These are phyloP conservation scores for Stentor coeruleus DNA, from an alignment of 73 alveolate genomes.

Conservation along the genomic window DNA sequence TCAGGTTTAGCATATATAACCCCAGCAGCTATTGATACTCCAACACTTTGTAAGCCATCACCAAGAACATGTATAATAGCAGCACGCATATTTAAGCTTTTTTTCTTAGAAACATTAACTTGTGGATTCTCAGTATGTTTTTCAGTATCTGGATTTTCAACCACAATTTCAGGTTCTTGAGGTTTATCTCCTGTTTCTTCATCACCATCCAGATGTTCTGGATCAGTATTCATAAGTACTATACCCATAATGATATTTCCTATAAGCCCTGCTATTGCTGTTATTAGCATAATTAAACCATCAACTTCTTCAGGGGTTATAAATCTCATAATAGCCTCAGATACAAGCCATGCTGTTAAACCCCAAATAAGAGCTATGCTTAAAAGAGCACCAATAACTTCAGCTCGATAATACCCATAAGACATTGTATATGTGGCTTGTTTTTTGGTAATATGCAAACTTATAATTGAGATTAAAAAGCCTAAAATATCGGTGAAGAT, in stretches of 20 bases:
- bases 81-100: slow-evolving; percentile 65
- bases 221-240: too few species aligned
- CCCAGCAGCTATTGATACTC: slow-evolving; percentile 87
- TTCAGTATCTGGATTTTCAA: too few species aligned
- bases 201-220: too few species aligned
- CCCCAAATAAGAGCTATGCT: slow-evolving; percentile 84
- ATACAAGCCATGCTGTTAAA: slow-evolving; percentile 53
- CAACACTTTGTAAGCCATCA: slow-evolving; percentile 83
- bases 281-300: slow-evolving; percentile 73
- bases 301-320: slow-evolving; percentile 49
- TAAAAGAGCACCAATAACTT: slow-evolving; percentile 82
- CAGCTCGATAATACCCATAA: slow-evolving; percentile 93
- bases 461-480: too few species aligned
- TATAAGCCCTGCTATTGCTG: too few species aligned
- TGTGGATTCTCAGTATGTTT: too few species aligned
- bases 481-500: slow-evolving; percentile 77
- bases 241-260: too few species aligned
- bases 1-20: too few species aligned
- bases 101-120: too few species aligned
- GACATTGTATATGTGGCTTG: slow-evolving; percentile 76
- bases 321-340: slow-evolving; percentile 84
- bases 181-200: too few species aligned
- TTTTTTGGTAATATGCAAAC: slow-evolving; percentile 63
- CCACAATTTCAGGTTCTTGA: too few species aligned
- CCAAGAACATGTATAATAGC: slow-evolving; percentile 89